A percentile compares a stretch with the other conserved stretches of the same genome.
Evolutionary conservation across 805 yeast species (phyloP).

Genomic region (Kuraishia piskuri): DNA sequence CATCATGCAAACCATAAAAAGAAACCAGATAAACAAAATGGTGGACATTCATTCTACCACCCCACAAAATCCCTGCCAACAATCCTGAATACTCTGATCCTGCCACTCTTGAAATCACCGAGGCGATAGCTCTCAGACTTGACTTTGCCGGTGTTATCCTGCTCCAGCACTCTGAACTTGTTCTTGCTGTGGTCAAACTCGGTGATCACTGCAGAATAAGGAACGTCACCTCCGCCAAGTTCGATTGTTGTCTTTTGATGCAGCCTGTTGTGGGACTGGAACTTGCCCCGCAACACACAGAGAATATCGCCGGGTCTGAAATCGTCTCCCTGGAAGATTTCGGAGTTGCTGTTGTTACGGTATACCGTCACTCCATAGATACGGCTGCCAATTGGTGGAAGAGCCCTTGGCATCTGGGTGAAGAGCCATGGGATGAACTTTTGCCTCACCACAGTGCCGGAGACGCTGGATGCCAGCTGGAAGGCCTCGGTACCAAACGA

Average conservation of each 20-base stretch:
- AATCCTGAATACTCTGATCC: conserved; percentile 69
- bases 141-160: conserved; percentile 39
- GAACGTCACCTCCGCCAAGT: conserved; percentile 45
- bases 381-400: conserved; percentile 47
- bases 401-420: conserved; percentile 25
- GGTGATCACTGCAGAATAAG: conserved; percentile 52
- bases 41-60: conserved; percentile 38
- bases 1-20: neutral
- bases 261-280: conserved; percentile 53
- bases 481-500: conserved; percentile 44
- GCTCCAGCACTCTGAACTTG: conserved; percentile 62
- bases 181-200: conserved; percentile 70
- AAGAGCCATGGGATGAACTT: conserved; percentile 28
- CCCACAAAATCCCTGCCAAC: conserved; percentile 66
- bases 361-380: conserved; percentile 71
- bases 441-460: conserved; percentile 25
- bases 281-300: conserved; percentile 66
- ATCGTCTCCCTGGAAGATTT: conserved; percentile 46
- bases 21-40: neutral
- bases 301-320: conserved; percentile 80
- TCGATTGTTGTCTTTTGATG: conserved; percentile 46
- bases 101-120: conserved; percentile 70
- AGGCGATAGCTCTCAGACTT: conserved; percentile 57
- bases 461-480: conserved; percentile 29
- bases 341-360: conserved; percentile 40